Base-by-base conservation (phyloP, 2,329 filamentous ascomycete genomes). In the Colletotrichum sublineola region DNA sequence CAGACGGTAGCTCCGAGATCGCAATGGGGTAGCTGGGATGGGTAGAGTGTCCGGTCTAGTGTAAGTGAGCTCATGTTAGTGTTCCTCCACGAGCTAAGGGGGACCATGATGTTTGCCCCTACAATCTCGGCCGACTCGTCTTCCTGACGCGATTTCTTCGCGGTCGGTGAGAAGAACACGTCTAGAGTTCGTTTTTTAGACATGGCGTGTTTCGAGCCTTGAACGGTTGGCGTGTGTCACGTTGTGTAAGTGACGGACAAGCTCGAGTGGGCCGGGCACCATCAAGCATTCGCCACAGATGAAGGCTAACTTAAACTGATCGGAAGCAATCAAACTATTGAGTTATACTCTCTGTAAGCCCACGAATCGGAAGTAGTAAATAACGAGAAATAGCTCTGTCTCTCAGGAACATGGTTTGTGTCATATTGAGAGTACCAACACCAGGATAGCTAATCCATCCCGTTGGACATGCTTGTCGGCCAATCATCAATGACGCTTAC, bases 141-240 rank as follows among this genome's bases (percentile, higher is more conserved):
- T 3, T 73, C 57, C 31, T 50, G 79, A 64, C 61, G 81, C 70
- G 81, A 83, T 74, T 82, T 84, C 76, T 88, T 86, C 4, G 78
- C 72, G 31, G 83, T 78, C 1, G 87, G 85, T 40, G 84, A 83
- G 80, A 95, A 94, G 82, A 94, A 95, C 14, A 87, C 82, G 73
- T 94, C 91, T 1, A 95, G 84, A 0, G 92, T 93, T 68, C 92
- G 86, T 78, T 92, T 91, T 63, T 82, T 82, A 0, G 82, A 79
- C 81, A 82, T 79, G 68, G 61, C 74, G 24, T 24, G 68, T 31
- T 33, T 62, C 48, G 50, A n/a, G 15, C 29, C 64, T 38, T 31
- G 36, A 53, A 38, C 24, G 8, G n/a, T 14, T 65, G 67, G 50
- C 66, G 66, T 53, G 46, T 71, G 63, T 69, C 46, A 52, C 68